A percentile compares a stretch with the other conserved stretches of the same genome.
Evolutionary conservation across 2,329 filamentous ascomycete genomes (phyloP).

Genomic region (Paraphaeosphaeria sporulosa): DNA sequence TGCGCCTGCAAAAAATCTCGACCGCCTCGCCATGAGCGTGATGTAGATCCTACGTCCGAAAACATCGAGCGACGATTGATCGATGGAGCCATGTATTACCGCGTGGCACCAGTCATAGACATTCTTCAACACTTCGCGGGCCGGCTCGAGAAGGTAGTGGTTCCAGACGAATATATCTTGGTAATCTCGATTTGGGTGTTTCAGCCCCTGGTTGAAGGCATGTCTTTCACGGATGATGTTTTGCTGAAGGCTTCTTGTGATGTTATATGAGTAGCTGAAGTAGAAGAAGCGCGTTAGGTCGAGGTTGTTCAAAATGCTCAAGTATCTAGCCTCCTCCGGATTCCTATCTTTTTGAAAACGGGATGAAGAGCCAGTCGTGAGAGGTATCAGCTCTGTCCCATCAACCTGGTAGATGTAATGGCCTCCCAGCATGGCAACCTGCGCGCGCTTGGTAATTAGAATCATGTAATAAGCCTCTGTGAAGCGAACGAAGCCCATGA

Average conservation of each 20-base stretch:
- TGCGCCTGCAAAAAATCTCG: constrained; percentile 91
- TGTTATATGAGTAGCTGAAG: constrained; percentile 98
- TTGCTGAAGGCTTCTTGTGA: constrained; percentile 88
- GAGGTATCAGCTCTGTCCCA: constrained; percentile 86
- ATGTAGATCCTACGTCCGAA: constrained; percentile 91
- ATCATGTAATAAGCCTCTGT: constrained; percentile 98
- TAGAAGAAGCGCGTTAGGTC: constrained; percentile 94
- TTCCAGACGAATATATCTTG: constrained; percentile 99
- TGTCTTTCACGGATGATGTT: constrained; percentile 85
- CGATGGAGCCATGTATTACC: constrained; percentile 94
- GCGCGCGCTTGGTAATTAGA: constrained; percentile 92
- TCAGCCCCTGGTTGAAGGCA: constrained; percentile 70
- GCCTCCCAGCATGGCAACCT: constrained; percentile 93
- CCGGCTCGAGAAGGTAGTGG: constrained; percentile 82
- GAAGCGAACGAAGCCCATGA: constrained; percentile 94
- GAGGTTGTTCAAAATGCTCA: constrained; percentile 87
- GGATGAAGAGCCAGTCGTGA: constrained; percentile 73
- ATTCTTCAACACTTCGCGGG: constrained; percentile 72
- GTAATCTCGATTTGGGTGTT: constrained; percentile 69
- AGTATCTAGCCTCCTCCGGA: constrained; percentile 86
- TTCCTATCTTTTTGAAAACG: constrained; percentile 82
- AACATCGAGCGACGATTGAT: constrained; percentile 77
- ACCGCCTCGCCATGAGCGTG: constrained; percentile 90
- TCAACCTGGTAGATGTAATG: constrained; percentile 97
- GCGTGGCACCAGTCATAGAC: constrained; percentile 96